Conservation (phyloP, 2,329 filamentous ascomycete species). For the Pseudocercospora macadamiae region DNA sequence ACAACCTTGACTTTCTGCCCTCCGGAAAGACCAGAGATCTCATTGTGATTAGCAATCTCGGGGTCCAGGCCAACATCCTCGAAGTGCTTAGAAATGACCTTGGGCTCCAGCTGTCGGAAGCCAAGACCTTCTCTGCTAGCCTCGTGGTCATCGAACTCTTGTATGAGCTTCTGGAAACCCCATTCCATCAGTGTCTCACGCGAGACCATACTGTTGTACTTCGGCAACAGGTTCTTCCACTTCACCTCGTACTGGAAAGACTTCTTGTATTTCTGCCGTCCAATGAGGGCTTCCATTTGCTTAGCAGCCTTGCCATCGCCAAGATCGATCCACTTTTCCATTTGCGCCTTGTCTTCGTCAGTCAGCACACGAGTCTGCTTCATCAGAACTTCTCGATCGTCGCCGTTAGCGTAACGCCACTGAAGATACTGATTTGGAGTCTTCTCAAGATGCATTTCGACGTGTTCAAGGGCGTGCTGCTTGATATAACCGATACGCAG, state of each 20-base stretch:
- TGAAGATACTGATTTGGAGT: slow-evolving; percentile 98
- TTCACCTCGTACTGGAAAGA: slow-evolving; percentile 98
- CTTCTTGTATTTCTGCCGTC: slow-evolving; percentile 99
- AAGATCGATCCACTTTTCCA: slow-evolving; percentile 87
- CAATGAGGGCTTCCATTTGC: slow-evolving; percentile 85
- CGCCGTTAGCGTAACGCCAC: slow-evolving; percentile 96
- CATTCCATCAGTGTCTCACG: slow-evolving; percentile 85
- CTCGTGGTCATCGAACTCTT: slow-evolving; percentile 99
- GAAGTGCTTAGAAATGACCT: slow-evolving; percentile 96
- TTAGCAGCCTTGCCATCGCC: slow-evolving; percentile 77
- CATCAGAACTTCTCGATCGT: slow-evolving; percentile 94
- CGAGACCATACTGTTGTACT: slow-evolving; percentile 89
- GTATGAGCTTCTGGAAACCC: slow-evolving; percentile 90
- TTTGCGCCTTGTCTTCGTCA: slow-evolving; percentile 80
- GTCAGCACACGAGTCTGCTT: slow-evolving; percentile 95
- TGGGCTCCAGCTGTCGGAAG: slow-evolving; percentile 89
- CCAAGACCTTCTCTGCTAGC: slow-evolving; percentile 97
- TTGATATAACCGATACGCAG: slow-evolving; percentile 99
- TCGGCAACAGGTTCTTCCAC: slow-evolving; percentile 81
- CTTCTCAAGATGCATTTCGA: slow-evolving; percentile 99
- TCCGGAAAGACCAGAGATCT: slow-evolving; percentile 93
- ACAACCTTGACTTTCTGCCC: slow-evolving; percentile 99
- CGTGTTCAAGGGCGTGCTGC: slow-evolving; percentile 97
- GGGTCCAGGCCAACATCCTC: slow-evolving; percentile 95
- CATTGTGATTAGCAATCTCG: slow-evolving; percentile 98